Evolutionary conservation across 1,284 basidiomycete genomes (phyloP), one percentile per base, ranked within the genome.

Genomic region (Gymnopus androsaceus): DNA sequence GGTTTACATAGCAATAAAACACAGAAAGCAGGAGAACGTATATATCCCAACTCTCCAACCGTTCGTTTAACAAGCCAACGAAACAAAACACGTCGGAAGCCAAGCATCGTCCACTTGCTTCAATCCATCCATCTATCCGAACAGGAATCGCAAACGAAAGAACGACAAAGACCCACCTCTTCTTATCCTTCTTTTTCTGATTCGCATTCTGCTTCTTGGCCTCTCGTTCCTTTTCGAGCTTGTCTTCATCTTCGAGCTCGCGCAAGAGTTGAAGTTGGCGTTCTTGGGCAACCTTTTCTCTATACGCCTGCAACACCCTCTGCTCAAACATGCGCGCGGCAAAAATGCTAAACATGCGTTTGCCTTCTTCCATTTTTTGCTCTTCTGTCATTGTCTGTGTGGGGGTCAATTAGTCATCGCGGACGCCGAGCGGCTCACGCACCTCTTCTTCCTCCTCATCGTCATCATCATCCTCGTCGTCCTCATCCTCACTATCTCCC

Each of bases 261-360:
- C 90, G 84, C 50, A 96, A 78, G 9, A 96, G 79, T 65, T 95
- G 92, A 58, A 88, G 77, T 71, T 95, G 93, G 64, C 92, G 83
- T 70, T 95, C 92, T 69, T 93, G 91, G 19, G 94, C 93, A 15
- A 95, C 89, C 46, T 56, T 56, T 75, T 95, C 94, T 54, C 92
- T 87, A 69, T 94, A 96, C 4, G 94, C 92, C 63, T 94, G 88
- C 53, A 98, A 83, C 37, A 98, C 96, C 25, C 96, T 87, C 73
- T 98, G 95, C 76, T 99, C 96, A 71, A 99, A 98, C 94, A 98
- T 97, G 55, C 97, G 87, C 37, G 96, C 96, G n/a, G 96, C 96
- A 70, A 98, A 99, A 74, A 99, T 98, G 63, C 95, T 95, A 79
- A 99, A 99, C 96, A 99, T 99, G 54, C 94, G 87, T 72, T 95